Base-by-base conservation (phyloP, 495 filamentous ascomycete species). In the Aspergillus bridgeri region DNA sequence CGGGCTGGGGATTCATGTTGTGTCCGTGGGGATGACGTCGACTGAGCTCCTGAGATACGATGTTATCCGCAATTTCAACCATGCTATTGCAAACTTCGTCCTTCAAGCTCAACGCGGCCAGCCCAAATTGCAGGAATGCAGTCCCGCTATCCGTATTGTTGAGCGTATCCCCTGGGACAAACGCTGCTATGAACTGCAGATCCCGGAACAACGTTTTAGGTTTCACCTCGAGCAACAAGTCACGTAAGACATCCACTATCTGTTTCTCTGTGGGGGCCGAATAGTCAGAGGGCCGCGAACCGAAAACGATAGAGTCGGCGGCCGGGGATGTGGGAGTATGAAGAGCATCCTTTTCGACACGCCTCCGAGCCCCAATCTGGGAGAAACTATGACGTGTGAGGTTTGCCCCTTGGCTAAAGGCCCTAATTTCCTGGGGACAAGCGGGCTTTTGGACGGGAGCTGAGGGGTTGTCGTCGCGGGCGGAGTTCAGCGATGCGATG, bases 131-230 rank as follows among this genome's bases (percentile, higher is more conserved):
- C 84, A 95, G 91, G 71, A 98, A 98, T 0, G 94, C 91, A 60
- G 93, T 96, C 33, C 91, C 93, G 42, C 86, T 83, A 51, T 92
- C 88, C 0, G 88, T 93, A 60, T 89, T 89, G 75, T 94, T 92
- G 13, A 98, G 80, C 7, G 89, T 84, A 6, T 86, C 80, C 8
- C 86, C 76, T 6, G 94, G 89, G 22, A 97, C 88, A 65, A 98
- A 96, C 0, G 94, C 86, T 3, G 93, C 91, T 61, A 98, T 96
- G 67, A 90, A 96, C 66, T 98, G 94, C 8, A 98, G 75, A 67
- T 98, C 94, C 24, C 94, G 89, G 78, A 96, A 98, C 1, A 98
- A 80, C 0, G 93, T 93, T 71, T 88, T 90, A 0, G 94, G 93
- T 46, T 94, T 87, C 55, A 93, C 81, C 13, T 87, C 81, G 8